Evolutionary conservation across 2,329 filamentous ascomycete species (phyloP).

Genomic region (Cordyceps cateniannulata): DNA sequence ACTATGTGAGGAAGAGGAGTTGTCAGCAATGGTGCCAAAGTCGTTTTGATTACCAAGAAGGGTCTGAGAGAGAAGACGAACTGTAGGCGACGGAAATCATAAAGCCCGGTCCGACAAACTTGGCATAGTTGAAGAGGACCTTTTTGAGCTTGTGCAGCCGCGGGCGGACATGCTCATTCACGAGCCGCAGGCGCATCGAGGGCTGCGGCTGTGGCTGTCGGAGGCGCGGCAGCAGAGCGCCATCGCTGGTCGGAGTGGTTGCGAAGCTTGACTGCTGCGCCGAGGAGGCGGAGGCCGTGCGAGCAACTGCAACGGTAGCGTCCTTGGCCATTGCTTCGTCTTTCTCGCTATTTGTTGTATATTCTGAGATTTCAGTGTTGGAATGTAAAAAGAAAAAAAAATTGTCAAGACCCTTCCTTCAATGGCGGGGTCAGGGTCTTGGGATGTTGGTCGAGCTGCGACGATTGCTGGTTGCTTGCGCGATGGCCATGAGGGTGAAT

Average conservation of each 20-base stretch:
- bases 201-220: neutral
- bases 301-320: neutral
- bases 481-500: neutral
- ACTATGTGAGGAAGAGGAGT: constrained; percentile 21
- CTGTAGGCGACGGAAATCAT: constrained; percentile 56
- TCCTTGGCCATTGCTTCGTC: neutral
- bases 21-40: neutral
- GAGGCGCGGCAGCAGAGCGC: neutral
- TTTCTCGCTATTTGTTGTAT: neutral
- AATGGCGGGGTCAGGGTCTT: neutral
- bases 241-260: neutral
- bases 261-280: neutral
- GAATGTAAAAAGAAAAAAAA: neutral
- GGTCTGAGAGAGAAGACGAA: constrained; percentile 23
- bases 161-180: neutral
- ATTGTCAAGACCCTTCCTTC: neutral
- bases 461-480: neutral
- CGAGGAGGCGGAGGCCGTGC: neutral
- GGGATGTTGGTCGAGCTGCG: neutral
- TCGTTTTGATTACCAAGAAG: neutral
- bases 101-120: constrained; percentile 59
- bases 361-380: neutral
- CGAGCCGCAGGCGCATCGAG: neutral
- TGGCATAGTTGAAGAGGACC: constrained; percentile 6
- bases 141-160: constrained; percentile 1